phyloP scores from a whole-genome alignment of 2,329 filamentous ascomycete species.

The Meredithiella fracta region DNA sequence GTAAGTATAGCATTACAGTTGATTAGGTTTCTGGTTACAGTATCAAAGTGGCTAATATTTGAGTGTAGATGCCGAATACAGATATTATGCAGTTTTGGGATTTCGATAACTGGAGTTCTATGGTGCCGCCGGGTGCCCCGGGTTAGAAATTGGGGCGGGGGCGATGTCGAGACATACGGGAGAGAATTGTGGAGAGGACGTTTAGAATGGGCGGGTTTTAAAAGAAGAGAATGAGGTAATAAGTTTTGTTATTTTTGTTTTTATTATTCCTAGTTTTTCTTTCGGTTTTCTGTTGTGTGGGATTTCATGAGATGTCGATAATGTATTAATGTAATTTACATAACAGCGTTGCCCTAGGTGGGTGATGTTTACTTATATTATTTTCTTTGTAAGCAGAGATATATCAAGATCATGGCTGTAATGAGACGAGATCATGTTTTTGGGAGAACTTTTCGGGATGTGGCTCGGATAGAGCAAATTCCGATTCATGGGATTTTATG shows the following conservation, averaged over 20 bases:
- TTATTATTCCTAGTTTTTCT: not conserved
- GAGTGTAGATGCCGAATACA: constrained; percentile 3
- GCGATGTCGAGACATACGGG: not conserved
- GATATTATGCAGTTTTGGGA: constrained; percentile 11
- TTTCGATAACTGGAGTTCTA: constrained; percentile 14
- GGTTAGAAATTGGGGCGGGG: not conserved
- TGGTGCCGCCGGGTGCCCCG: constrained; percentile 13
- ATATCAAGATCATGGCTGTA: too few species aligned
- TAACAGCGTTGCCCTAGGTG: too few species aligned
- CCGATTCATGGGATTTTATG: too few species aligned
- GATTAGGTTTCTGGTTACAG: not conserved
- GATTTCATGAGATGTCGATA: too few species aligned
- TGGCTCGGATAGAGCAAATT: too few species aligned
- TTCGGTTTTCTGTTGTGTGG: not conserved
- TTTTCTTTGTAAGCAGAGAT: too few species aligned
- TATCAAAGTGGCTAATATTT: not conserved
- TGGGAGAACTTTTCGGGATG: too few species aligned
- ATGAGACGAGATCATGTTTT: too few species aligned
- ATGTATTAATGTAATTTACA: too few species aligned
- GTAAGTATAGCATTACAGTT: constrained; percentile 3
- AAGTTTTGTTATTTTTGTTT: not conserved
- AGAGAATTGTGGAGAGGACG: not conserved
- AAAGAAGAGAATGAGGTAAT: not conserved
- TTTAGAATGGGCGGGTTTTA: too few species aligned
- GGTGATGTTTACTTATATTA: too few species aligned